These are phyloP conservation scores for Ziziphus jujuba DNA, from an alignment of 306 rosid genomes.

Conservation along the genomic window DNA sequence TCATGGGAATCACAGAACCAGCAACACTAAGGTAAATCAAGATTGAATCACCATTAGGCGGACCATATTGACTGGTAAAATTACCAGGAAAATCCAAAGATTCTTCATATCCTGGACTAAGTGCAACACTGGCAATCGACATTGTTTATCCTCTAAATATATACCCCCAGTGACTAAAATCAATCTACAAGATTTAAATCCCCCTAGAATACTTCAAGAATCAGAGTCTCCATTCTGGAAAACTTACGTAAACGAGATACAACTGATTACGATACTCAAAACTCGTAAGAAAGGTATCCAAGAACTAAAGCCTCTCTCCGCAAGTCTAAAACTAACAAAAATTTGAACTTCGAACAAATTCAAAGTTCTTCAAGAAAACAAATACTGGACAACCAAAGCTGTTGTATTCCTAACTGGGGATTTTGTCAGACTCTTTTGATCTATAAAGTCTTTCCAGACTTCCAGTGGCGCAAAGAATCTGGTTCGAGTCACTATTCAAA, in stretches of 20 bases:
- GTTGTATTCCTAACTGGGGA: neutral
- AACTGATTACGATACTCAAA: conserved; percentile 18
- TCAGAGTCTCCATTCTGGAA: neutral
- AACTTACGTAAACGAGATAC: neutral
- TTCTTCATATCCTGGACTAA: conserved; percentile 39
- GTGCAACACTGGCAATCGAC: conserved; percentile 55
- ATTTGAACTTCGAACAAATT: neutral
- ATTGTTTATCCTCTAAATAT: conserved; percentile 38
- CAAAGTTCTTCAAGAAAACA: neutral
- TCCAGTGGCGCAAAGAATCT: neutral
- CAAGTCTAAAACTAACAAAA: conserved; percentile 22
- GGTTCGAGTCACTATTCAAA: neutral
- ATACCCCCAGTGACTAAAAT: conserved; percentile 35
- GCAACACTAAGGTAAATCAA: conserved; percentile 58
- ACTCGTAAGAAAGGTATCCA: neutral
- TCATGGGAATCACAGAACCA: conserved; percentile 70
- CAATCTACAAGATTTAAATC: conserved; percentile 38
- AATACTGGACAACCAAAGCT: neutral
- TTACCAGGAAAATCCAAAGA: conserved; percentile 22
- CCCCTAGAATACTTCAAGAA: conserved; percentile 24
- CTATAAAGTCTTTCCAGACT: neutral
- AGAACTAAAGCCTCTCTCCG: conserved; percentile 18
- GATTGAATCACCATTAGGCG: conserved; percentile 38
- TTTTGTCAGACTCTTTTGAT: conserved; percentile 11
- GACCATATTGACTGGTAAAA: conserved; percentile 19